Conservation (phyloP, 805 yeast species). For the Candida montana region DNA sequence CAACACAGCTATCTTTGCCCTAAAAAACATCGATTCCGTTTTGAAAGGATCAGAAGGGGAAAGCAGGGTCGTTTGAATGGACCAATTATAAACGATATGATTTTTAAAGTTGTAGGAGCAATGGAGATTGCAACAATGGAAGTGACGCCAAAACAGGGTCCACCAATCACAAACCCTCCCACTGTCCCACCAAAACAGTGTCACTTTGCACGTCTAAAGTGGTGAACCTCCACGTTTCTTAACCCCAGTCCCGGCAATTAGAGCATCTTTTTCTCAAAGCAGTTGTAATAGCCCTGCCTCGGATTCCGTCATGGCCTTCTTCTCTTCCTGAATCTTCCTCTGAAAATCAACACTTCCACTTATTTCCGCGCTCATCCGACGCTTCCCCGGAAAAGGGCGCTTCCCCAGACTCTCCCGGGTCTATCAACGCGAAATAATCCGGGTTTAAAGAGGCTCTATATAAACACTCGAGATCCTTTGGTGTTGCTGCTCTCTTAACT, state of each 20-base stretch:
- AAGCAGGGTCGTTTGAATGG: slow-evolving; percentile 15
- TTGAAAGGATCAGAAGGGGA: slow-evolving; percentile 25
- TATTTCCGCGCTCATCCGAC: neutral
- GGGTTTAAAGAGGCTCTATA: neutral
- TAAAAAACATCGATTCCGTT: slow-evolving; percentile 38
- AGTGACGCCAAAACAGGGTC: too few relatives aligned
- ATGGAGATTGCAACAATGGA: too few relatives aligned
- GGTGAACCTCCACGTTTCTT: too few relatives aligned
- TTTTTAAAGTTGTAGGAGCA: too few relatives aligned
- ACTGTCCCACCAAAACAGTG: too few relatives aligned
- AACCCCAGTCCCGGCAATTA: neutral
- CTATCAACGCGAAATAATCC: neutral
- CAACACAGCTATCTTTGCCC: slow-evolving; percentile 37
- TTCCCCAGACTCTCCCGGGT: slow-evolving; percentile 7
- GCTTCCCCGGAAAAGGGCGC: neutral
- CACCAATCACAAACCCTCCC: too few relatives aligned
- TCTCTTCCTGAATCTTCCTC: too few relatives aligned
- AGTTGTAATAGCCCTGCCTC: neutral
- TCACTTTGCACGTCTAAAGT: too few relatives aligned
- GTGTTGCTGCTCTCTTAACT: too few relatives aligned
- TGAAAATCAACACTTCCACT: too few relatives aligned
- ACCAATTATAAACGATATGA: too few relatives aligned
- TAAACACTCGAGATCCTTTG: neutral
- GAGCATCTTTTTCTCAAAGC: slow-evolving; percentile 1
- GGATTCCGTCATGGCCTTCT: neutral